Base-by-base conservation (phyloP, 768 basidiomycete species). In the Pholiota microspora region DNA sequence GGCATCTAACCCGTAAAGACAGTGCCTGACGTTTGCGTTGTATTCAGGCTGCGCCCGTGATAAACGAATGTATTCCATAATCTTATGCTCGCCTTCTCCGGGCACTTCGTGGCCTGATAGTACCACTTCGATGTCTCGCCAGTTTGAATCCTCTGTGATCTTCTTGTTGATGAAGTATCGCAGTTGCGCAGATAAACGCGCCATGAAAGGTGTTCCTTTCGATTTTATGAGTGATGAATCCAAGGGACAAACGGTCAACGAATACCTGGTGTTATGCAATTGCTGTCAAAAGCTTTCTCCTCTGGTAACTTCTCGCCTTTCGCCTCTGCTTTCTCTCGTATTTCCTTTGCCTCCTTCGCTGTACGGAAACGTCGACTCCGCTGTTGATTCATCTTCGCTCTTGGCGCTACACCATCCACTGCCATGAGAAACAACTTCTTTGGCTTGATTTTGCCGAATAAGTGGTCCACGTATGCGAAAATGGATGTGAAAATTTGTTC, bases 301-400 rank as follows among this genome's bases (percentile, higher is more conserved):
- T 88, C 84, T 2, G 96, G 96, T 49, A 98, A 68, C 64, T 89
- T 85, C 76, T 98, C 95, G 36, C 97, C 96, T 61, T 91, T 93
- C 48, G 80, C 75, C 68, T 85, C 81, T 2, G 96, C 97, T 73
- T 89, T 92, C 71, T 92, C 91, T 55, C 88, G 75, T 31, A 89
- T 73, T 69, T 98, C 94, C 62, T 81, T 88, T 2, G 89, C 91
- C 69, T 98, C 96, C 72, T 89, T 93, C 6, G 95, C 95, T 0
- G 95, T 94, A 53, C 96, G 78, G 76, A 98, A 99, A 44, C 95
- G 85, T 34, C 96, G 79, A 67, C 89, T 88, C 16, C 96, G 86
- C 67, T 98, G 96, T 71, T 98, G 96, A 68, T 99, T 99, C 96
- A 98, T 97, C 81, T 99, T 98, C 29, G 96, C 96, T 44, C 96